Percentiles rank a stretch among this genome's conserved stretches.
Evolutionary conservation across 1,139 yeast genomes (phyloP).

Genomic region (Kodamaea derodonti): DNA sequence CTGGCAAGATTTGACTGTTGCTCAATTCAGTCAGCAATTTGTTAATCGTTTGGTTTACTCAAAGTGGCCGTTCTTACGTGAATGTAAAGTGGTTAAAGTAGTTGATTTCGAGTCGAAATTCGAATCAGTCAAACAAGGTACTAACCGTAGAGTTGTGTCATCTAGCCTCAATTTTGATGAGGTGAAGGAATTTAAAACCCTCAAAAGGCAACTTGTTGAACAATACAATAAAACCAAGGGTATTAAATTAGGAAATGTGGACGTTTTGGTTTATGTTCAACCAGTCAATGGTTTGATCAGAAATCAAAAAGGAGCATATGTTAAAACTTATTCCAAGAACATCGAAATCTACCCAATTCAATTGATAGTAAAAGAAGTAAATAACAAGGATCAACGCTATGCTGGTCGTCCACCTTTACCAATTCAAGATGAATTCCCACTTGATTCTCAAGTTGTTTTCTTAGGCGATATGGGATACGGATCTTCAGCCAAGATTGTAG

Average conservation of each 20-base stretch:
- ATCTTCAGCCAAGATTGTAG: slow-evolving; percentile 71
- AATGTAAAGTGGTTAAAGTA: slow-evolving; percentile 67
- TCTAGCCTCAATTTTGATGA: slow-evolving; percentile 42
- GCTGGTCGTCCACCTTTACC: slow-evolving; percentile 73
- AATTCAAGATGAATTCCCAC: slow-evolving; percentile 77
- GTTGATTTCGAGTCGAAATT: slow-evolving; percentile 51
- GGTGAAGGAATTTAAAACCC: slow-evolving; percentile 28
- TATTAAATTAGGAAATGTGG: slow-evolving; percentile 50
- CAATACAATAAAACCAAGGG: slow-evolving; percentile 52
- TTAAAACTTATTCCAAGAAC: slow-evolving; percentile 57
- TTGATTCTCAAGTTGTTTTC: slow-evolving; percentile 69
- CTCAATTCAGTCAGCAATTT: slow-evolving; percentile 58
- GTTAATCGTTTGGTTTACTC: slow-evolving; percentile 63
- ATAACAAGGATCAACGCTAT: slow-evolving; percentile 70
- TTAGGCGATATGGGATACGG: slow-evolving; percentile 90
- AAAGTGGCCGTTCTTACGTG: slow-evolving; percentile 87
- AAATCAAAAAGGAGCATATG: slow-evolving; percentile 67
- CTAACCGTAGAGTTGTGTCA: slow-evolving; percentile 33
- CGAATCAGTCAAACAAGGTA: slow-evolving; percentile 30
- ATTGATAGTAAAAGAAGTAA: slow-evolving; percentile 71
- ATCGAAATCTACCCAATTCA: slow-evolving; percentile 69
- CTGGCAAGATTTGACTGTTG: slow-evolving; percentile 44
- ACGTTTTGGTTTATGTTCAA: slow-evolving; percentile 61
- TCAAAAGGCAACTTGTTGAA: slow-evolving; percentile 25
- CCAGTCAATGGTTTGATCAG: slow-evolving; percentile 80